Conservation (phyloP, 352 stramenopile genomes). For the Phytophthora hibernalis region DNA sequence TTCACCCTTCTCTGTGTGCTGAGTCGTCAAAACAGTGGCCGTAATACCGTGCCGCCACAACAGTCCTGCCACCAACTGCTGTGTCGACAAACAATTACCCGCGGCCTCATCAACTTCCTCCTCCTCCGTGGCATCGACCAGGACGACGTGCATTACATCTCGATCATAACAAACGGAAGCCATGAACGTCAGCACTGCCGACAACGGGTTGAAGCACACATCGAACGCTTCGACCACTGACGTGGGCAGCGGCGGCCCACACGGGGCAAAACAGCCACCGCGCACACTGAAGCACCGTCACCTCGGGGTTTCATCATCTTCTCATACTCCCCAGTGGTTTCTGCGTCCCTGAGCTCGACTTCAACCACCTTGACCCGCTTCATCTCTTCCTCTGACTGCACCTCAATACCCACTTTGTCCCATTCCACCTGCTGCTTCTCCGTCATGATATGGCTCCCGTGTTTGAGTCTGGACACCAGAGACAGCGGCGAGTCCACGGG, state of each 20-base stretch:
- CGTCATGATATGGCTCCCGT: constrained; percentile 52
- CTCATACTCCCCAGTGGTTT: constrained; percentile 9
- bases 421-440: constrained; percentile 28
- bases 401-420: constrained; percentile 23
- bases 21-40: constrained; percentile 15
- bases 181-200: constrained; percentile 39
- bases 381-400: not conserved
- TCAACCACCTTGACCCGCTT: constrained; percentile 45
- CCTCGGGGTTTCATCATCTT: constrained; percentile 12
- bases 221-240: constrained; percentile 27
- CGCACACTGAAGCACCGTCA: constrained; percentile 12
- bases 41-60: constrained; percentile 49
- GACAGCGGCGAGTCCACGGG: constrained; percentile 54
- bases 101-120: not conserved
- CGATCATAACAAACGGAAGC: constrained; percentile 24
- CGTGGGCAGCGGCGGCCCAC: constrained; percentile 10
- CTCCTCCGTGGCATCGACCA: constrained; percentile 7
- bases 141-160: constrained; percentile 12
- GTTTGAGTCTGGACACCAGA: constrained; percentile 40
- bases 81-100: constrained; percentile 12
- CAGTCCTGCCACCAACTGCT: constrained; percentile 27
- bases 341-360: constrained; percentile 41
- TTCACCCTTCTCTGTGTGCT: constrained; percentile 3
- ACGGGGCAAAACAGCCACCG: constrained; percentile 34
- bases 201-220: constrained; percentile 47